These are phyloP conservation scores for Amanita inopinata DNA, from an alignment of 768 basidiomycete species.

Conservation along the genomic window DNA sequence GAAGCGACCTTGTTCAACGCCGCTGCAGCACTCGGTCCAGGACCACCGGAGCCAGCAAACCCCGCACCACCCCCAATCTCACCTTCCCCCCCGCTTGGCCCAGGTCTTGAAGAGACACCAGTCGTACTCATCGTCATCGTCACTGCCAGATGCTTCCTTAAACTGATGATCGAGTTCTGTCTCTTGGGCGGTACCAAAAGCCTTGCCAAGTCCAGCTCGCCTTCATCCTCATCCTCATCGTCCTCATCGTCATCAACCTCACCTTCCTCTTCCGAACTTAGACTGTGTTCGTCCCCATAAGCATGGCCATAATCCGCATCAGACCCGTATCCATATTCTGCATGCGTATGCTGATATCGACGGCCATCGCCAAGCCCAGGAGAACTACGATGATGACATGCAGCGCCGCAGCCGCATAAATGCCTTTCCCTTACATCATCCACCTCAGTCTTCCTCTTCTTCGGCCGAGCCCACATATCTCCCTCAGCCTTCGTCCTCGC, in stretches of 20 bases:
- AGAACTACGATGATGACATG: slow-evolving; percentile 4
- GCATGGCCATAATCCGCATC: slow-evolving; percentile 3
- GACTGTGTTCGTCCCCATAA: background rate
- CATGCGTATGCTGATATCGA: too few species aligned
- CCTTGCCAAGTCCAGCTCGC: slow-evolving; percentile 54
- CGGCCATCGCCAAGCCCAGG: slow-evolving; percentile 6
- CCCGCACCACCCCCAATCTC: slow-evolving; percentile 8
- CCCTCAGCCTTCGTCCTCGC: slow-evolving; percentile 53
- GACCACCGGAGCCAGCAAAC: too few species aligned
- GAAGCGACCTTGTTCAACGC: slow-evolving; percentile 4
- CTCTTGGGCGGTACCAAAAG: slow-evolving; percentile 63
- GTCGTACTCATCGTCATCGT: background rate
- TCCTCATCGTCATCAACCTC: slow-evolving; percentile 20
- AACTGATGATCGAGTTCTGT: slow-evolving; percentile 64
- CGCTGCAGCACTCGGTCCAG: slow-evolving; percentile 7
- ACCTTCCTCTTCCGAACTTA: slow-evolving; percentile 13
- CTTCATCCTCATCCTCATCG: slow-evolving; percentile 36
- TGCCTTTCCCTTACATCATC: slow-evolving; percentile 6
- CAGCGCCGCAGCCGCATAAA: slow-evolving; percentile 1
- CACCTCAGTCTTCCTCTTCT: slow-evolving; percentile 10
- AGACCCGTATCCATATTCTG: slow-evolving; percentile 7
- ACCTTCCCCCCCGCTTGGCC: slow-evolving; percentile 3
- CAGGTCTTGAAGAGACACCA: slow-evolving; percentile 1
- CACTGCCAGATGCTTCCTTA: slow-evolving; percentile 46
- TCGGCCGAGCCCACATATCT: slow-evolving; percentile 37